Percentiles rank a stretch among this genome's conserved stretches.
Conservation (phyloP, 441 rosid species). For the Aquilaria agallochum region DNA sequence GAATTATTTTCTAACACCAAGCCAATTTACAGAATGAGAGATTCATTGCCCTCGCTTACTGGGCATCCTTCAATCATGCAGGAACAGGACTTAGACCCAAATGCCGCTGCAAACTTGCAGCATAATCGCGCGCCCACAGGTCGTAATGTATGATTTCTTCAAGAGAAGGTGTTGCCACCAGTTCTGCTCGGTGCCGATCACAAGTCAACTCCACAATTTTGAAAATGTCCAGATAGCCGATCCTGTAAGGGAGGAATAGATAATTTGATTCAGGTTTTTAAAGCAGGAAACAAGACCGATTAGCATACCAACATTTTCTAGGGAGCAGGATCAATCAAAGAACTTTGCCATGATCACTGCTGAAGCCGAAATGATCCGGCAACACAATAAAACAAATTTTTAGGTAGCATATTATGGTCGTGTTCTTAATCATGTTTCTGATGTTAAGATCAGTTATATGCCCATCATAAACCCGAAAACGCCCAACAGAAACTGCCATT, state of each 20-base stretch:
- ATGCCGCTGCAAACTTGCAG: slow-evolving; percentile 42
- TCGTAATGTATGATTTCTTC: slow-evolving; percentile 89
- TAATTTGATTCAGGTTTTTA: slow-evolving; percentile 8
- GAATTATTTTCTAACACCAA: too few relatives aligned
- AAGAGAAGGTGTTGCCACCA: slow-evolving; percentile 64
- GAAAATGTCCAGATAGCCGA: slow-evolving; percentile 83
- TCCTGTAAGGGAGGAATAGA: slow-evolving; percentile 41
- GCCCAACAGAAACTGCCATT: too few relatives aligned
- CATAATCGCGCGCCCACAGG: slow-evolving; percentile 84
- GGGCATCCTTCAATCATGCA: slow-evolving; percentile 29
- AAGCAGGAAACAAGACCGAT: neutral
- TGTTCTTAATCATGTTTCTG: too few relatives aligned
- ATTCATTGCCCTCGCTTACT: too few relatives aligned
- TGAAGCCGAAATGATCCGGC: too few relatives aligned
- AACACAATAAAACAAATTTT: too few relatives aligned
- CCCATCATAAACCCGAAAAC: too few relatives aligned
- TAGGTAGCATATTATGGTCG: too few relatives aligned
- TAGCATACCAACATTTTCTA: neutral
- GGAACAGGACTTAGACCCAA: slow-evolving; percentile 53
- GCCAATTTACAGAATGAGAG: too few relatives aligned
- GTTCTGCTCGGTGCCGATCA: slow-evolving; percentile 57
- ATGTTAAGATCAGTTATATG: too few relatives aligned
- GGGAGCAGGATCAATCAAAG: too few relatives aligned
- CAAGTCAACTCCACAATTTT: slow-evolving; percentile 89
- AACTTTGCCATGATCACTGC: too few relatives aligned